phyloP scores from a whole-genome alignment of 2,329 filamentous ascomycete species.

The Clonostachys rhizophaga region DNA sequence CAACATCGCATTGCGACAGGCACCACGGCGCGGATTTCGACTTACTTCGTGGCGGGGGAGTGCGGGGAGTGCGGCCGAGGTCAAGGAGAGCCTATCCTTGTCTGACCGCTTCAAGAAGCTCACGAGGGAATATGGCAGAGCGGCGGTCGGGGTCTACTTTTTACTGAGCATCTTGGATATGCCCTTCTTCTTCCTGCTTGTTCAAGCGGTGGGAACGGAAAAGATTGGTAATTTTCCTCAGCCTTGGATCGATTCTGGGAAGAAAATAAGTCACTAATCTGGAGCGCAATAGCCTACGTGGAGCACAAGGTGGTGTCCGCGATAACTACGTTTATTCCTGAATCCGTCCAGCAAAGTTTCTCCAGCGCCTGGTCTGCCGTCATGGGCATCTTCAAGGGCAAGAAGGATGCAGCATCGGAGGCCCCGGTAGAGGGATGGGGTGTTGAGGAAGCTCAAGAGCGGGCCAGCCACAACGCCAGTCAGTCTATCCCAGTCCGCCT shows the following conservation, averaged over 20 bases:
- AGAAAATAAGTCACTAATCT: neutral
- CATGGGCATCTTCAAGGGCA: slow-evolving; percentile 31
- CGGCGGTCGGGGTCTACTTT: slow-evolving; percentile 87
- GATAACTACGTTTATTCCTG: slow-evolving; percentile 54
- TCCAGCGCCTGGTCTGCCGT: slow-evolving; percentile 41
- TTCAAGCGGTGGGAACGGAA: slow-evolving; percentile 78
- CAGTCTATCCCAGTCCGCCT: slow-evolving; percentile 33
- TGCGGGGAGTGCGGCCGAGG: slow-evolving; percentile 11
- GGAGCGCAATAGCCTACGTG: slow-evolving; percentile 37
- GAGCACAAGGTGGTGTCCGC: slow-evolving; percentile 65
- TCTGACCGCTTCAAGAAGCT: slow-evolving; percentile 75
- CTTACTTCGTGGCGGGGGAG: slow-evolving; percentile 24
- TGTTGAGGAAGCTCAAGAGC: slow-evolving; percentile 57
- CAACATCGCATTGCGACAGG: slow-evolving; percentile 1
- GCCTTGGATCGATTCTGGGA: neutral
- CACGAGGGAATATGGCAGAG: slow-evolving; percentile 90
- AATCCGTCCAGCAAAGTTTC: slow-evolving; percentile 50
- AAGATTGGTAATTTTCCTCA: slow-evolving; percentile 59
- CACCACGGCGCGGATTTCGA: slow-evolving; percentile 21
- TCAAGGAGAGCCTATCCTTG: slow-evolving; percentile 39
- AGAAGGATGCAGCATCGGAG: slow-evolving; percentile 26
- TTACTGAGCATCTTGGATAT: slow-evolving; percentile 82
- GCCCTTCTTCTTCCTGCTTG: slow-evolving; percentile 89
- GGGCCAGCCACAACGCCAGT: slow-evolving; percentile 68
- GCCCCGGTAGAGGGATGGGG: slow-evolving; percentile 51